Conservation (phyloP, 495 filamentous ascomycete genomes). For the Astrothelium macrocarpum region DNA sequence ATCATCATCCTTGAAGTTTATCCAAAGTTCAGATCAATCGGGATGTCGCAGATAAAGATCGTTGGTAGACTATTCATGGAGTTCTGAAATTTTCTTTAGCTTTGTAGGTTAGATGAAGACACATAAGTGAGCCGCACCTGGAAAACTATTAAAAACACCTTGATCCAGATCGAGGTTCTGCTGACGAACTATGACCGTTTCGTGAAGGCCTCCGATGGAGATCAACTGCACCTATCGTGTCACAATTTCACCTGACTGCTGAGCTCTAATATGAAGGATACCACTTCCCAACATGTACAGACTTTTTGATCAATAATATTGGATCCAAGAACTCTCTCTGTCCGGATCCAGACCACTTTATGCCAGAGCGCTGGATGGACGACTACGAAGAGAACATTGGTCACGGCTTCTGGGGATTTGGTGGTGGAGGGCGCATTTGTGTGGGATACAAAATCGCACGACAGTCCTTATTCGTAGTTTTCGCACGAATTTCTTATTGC, state of each 20-base stretch:
- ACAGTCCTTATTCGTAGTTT: slow-evolving; percentile 35
- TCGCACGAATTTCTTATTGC: slow-evolving; percentile 38
- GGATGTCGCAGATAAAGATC: slow-evolving; percentile 17
- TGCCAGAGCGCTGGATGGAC: slow-evolving; percentile 42
- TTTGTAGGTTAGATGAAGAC: no score
- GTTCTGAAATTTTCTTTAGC: no score
- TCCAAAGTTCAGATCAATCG: slow-evolving; percentile 10
- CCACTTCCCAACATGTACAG: slow-evolving; percentile 38
- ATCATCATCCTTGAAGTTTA: slow-evolving; percentile 4
- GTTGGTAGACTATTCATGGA: slow-evolving; percentile 7
- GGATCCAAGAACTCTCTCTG: slow-evolving; percentile 18
- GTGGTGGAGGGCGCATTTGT: slow-evolving; percentile 38
- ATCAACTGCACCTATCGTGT: slow-evolving; percentile 29
- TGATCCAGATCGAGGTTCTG: neutral
- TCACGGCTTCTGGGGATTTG: slow-evolving; percentile 35
- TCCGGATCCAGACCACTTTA: slow-evolving; percentile 29
- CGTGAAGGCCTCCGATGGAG: slow-evolving; percentile 25
- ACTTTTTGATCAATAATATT: slow-evolving; percentile 32
- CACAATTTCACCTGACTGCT: slow-evolving; percentile 29
- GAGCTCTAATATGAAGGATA: slow-evolving; percentile 45
- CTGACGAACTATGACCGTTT: neutral
- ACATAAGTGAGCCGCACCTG: no score
- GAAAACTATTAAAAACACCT: slow-evolving; percentile 8
- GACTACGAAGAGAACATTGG: slow-evolving; percentile 28
- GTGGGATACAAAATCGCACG: slow-evolving; percentile 40